Percentiles rank a stretch among this genome's conserved stretches.
phyloP scores from a whole-genome alignment of 2,329 filamentous ascomycete genomes.

The Nemania sp. region DNA sequence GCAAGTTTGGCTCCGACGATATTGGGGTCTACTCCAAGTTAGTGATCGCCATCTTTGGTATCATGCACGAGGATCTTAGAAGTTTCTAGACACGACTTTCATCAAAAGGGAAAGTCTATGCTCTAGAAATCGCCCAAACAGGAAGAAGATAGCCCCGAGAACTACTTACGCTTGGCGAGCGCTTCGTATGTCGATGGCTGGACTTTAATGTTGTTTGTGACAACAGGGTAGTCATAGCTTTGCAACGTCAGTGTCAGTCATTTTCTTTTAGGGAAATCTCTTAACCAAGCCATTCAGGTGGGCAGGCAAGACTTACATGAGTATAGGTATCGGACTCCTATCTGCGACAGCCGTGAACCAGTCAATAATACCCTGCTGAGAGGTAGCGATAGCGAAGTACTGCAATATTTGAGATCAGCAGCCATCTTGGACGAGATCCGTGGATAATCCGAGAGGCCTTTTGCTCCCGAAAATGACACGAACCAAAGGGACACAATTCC shows the following conservation, averaged over 20 bases:
- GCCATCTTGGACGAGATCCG: not conserved
- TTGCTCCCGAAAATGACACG: not conserved
- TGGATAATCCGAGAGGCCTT: not conserved
- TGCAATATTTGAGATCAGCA: constrained; percentile 14
- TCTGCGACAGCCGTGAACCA: constrained; percentile 74
- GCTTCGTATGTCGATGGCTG: constrained; percentile 67
- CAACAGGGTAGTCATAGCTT: constrained; percentile 70
- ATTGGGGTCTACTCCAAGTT: no score
- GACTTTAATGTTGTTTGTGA: constrained; percentile 72
- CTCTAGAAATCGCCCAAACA: no score
- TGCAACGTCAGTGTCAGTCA: constrained; percentile 15
- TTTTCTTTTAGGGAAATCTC: not conserved
- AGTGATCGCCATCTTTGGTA: no score
- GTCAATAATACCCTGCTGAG: constrained; percentile 68
- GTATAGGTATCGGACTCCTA: constrained; percentile 67
- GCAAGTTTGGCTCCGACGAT: constrained; percentile 76
- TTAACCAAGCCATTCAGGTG: not conserved
- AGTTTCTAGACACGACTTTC: no score
- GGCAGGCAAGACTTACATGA: constrained; percentile 62
- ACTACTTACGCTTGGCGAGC: constrained; percentile 68
- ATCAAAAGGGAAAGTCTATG: no score
- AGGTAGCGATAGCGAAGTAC: constrained; percentile 71
- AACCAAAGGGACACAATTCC: not conserved
- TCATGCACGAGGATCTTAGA: no score
- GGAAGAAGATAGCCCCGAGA: no score